Conservation (phyloP, 78 protist genomes). For the Emiliania huxleyi region DNA sequence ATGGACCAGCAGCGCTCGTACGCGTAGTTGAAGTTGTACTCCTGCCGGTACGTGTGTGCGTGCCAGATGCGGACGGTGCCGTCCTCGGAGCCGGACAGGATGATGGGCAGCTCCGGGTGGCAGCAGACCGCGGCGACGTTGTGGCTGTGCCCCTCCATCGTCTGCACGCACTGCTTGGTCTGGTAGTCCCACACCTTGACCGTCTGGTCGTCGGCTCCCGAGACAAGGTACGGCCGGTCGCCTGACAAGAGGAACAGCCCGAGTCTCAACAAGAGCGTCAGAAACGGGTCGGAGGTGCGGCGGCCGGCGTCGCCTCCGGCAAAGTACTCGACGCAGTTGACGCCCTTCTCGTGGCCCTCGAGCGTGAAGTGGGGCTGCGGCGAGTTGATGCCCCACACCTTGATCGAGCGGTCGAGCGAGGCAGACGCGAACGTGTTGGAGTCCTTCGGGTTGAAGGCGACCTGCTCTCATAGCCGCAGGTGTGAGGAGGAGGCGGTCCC, state of each 20-base stretch:
- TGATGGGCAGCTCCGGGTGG: slow-evolving; percentile 96
- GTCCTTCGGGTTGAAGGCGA: slow-evolving; percentile 96
- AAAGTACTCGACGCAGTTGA: slow-evolving; percentile 93
- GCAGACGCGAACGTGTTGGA: slow-evolving; percentile 94
- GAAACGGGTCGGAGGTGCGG: too few relatives aligned
- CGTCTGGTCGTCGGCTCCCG: slow-evolving; percentile 89
- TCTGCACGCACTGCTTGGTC: slow-evolving; percentile 88
- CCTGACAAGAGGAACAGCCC: too few relatives aligned
- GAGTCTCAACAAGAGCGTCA: too few relatives aligned
- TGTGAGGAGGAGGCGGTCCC: too few relatives aligned
- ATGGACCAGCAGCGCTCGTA: slow-evolving; percentile 95
- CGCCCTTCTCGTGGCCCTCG: slow-evolving; percentile 98
- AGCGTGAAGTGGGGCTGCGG: slow-evolving; percentile 89
- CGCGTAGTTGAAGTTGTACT: slow-evolving; percentile 86
- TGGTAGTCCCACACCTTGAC: slow-evolving; percentile 95
- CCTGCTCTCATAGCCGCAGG: too few relatives aligned
- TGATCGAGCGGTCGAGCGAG: slow-evolving; percentile 95
- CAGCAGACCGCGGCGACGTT: slow-evolving; percentile 33
- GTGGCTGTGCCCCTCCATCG: slow-evolving; percentile 85
- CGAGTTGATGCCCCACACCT: slow-evolving; percentile 89
- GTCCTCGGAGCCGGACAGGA: slow-evolving; percentile 85
- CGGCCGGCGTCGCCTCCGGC: too few relatives aligned
- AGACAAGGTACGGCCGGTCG: slow-evolving; percentile 95
- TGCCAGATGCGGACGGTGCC: slow-evolving; percentile 91
- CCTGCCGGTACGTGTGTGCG: slow-evolving; percentile 82